A percentile compares a stretch with the other conserved stretches of the same genome.
Conservation (phyloP, 345 rosid species). For the Leavenworthia alabamica region DNA sequence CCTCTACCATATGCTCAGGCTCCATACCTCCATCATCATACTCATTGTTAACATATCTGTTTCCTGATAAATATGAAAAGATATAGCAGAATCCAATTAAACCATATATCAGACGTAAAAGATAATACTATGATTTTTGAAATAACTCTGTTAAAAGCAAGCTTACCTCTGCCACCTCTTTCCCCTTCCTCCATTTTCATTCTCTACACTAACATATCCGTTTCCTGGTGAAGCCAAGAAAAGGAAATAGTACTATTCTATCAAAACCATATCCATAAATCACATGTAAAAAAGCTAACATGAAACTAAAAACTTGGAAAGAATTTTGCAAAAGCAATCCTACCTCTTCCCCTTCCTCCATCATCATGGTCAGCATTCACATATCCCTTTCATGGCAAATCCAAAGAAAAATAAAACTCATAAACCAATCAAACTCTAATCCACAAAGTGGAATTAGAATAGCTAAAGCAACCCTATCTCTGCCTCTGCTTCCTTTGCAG, state of each 20-base stretch:
- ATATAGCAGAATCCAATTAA: neutral
- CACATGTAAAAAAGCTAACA: no score
- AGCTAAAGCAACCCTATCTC: no score
- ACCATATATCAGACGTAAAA: neutral
- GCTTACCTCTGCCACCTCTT: conserved; percentile 30
- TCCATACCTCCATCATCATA: conserved; percentile 61
- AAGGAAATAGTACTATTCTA: no score
- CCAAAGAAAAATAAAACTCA: neutral
- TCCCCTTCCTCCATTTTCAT: conserved; percentile 34
- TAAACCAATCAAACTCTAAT: neutral
- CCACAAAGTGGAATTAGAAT: neutral
- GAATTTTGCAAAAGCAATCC: conserved; percentile 17
- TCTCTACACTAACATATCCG: neutral
- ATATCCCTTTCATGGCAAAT: neutral
- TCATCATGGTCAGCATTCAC: neutral
- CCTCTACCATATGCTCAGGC: conserved; percentile 53
- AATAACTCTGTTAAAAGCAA: conserved; percentile 6
- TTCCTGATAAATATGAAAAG: conserved; percentile 35
- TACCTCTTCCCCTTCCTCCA: conserved; percentile 38
- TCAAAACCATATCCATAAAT: no score
- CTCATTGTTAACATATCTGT: conserved; percentile 42
- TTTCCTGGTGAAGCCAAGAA: no score
- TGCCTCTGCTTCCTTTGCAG: no score
- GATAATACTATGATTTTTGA: neutral
- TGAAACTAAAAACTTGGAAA: neutral